Evolutionary conservation across 2,329 filamentous ascomycete genomes (phyloP).

Genomic region (Pseudohalonectria lignicola): DNA sequence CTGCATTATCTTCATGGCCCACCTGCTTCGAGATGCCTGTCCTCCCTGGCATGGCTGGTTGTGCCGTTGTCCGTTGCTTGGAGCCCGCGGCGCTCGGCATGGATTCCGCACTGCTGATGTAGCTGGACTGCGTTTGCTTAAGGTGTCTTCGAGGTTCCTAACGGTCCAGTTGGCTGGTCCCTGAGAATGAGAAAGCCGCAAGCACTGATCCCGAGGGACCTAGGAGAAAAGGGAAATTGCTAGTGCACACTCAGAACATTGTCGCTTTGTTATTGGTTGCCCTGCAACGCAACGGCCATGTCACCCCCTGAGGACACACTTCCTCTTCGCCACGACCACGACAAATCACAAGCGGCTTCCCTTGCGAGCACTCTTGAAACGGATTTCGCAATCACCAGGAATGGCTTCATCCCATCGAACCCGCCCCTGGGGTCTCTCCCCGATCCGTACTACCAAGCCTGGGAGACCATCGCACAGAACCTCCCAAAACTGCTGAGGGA

Average conservation of each 20-base stretch:
- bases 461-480: constrained; percentile 62
- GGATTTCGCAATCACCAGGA: constrained; percentile 29
- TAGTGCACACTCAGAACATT: neutral
- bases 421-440: constrained; percentile 55
- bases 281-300: neutral
- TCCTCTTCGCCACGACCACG: neutral
- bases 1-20: too few species aligned
- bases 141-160: constrained; percentile 4
- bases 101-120: too few species aligned
- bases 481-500: constrained; percentile 57
- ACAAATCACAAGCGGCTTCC: neutral
- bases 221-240: neutral
- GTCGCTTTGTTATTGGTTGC: neutral
- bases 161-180: too few species aligned
- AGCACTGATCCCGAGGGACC: too few species aligned
- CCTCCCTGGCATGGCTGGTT: too few species aligned
- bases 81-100: too few species aligned
- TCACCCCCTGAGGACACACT: neutral
- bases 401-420: constrained; percentile 69
- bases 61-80: too few species aligned
- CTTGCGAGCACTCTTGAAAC: too few species aligned
- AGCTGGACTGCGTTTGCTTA: constrained; percentile 2
- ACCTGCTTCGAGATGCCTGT: too few species aligned
- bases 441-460: constrained; percentile 64
- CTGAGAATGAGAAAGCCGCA: too few species aligned